Evolutionary conservation across 1,139 yeast species (phyloP).

Genomic region (Candida sp.): DNA sequence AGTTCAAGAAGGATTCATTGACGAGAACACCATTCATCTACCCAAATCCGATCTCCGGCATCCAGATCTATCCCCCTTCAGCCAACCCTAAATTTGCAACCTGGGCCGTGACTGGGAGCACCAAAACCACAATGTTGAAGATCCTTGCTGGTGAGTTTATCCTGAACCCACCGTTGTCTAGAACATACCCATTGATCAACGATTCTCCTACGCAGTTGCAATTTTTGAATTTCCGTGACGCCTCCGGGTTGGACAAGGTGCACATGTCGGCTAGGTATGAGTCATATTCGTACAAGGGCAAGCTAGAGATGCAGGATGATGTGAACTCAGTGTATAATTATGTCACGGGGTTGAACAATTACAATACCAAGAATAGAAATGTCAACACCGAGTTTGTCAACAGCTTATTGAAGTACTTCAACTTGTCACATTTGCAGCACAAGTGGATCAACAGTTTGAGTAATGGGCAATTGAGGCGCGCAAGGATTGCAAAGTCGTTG

Average conservation of each 20-base stretch:
- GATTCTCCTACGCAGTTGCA: slow-evolving; percentile 26
- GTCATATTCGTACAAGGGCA: slow-evolving; percentile 63
- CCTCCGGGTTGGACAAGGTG: slow-evolving; percentile 60
- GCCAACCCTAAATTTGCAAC: slow-evolving; percentile 17
- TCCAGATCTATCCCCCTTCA: slow-evolving; percentile 22
- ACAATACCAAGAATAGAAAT: slow-evolving; percentile 36
- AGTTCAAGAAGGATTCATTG: slow-evolving; percentile 15
- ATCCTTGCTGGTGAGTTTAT: slow-evolving; percentile 43
- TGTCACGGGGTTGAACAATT: slow-evolving; percentile 52
- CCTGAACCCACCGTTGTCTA: slow-evolving; percentile 54
- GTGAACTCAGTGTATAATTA: slow-evolving; percentile 72
- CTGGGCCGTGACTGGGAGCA: slow-evolving; percentile 42
- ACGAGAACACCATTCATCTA: slow-evolving; percentile 15
- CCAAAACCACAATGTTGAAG: slow-evolving; percentile 36
- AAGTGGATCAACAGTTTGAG: slow-evolving; percentile 89
- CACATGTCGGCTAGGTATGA: slow-evolving; percentile 93
- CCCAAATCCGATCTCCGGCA: slow-evolving; percentile 26
- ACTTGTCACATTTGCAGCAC: slow-evolving; percentile 57
- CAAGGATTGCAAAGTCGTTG: slow-evolving; percentile 79
- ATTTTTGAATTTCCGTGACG: slow-evolving; percentile 66
- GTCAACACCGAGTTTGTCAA: slow-evolving; percentile 30
- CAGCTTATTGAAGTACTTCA: slow-evolving; percentile 51
- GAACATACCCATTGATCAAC: slow-evolving; percentile 57
- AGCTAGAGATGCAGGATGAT: slow-evolving; percentile 66
- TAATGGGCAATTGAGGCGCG: slow-evolving; percentile 93